Evolutionary conservation across 2,329 filamentous ascomycete genomes (phyloP).

Genomic region (Ophiostoma triangulosporum): DNA sequence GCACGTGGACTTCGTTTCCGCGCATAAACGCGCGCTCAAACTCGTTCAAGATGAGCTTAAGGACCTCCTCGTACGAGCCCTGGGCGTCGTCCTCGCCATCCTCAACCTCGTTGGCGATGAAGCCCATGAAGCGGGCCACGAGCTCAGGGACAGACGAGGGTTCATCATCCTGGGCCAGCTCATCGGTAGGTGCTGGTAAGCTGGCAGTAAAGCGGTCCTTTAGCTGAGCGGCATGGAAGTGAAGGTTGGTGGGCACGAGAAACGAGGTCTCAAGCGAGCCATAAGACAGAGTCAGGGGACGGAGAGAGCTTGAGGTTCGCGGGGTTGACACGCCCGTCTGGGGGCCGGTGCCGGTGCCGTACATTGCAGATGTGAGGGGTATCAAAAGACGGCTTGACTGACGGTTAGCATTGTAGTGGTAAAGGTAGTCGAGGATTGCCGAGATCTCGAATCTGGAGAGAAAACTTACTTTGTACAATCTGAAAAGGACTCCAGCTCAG

Average conservation of each 20-base stretch:
- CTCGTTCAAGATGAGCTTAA: slow-evolving; percentile 86
- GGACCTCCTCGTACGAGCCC: slow-evolving; percentile 80
- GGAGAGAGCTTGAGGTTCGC: slow-evolving; percentile 81
- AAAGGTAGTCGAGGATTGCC: too few relatives aligned
- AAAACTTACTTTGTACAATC: slow-evolving; percentile 6
- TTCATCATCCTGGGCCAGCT: slow-evolving; percentile 95
- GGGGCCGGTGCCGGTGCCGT: slow-evolving; percentile 67
- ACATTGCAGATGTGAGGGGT: slow-evolving; percentile 47
- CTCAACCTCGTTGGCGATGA: slow-evolving; percentile 76
- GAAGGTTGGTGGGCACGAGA: slow-evolving; percentile 84
- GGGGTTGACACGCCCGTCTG: slow-evolving; percentile 97
- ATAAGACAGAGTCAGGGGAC: slow-evolving; percentile 80
- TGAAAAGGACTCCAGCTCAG: slow-evolving; percentile 14
- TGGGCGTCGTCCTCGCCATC: slow-evolving; percentile 82
- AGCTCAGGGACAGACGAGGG: slow-evolving; percentile 91
- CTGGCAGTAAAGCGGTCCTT: slow-evolving; percentile 80
- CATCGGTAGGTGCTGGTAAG: slow-evolving; percentile 83
- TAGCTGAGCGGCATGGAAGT: slow-evolving; percentile 90
- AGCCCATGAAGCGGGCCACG: slow-evolving; percentile 85
- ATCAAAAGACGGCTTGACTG: slow-evolving; percentile 9
- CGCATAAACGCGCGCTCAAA: slow-evolving; percentile 91
- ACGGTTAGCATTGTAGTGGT: not conserved
- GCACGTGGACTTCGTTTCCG: slow-evolving; percentile 90
- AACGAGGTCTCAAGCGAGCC: slow-evolving; percentile 94
- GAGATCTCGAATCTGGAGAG: too few relatives aligned